A percentile compares a stretch with the other conserved stretches of the same genome.
These are phyloP conservation scores for Amoeboradix gromovi DNA, from an alignment of 371 early-diverging fungal genomes.

Conservation along the genomic window DNA sequence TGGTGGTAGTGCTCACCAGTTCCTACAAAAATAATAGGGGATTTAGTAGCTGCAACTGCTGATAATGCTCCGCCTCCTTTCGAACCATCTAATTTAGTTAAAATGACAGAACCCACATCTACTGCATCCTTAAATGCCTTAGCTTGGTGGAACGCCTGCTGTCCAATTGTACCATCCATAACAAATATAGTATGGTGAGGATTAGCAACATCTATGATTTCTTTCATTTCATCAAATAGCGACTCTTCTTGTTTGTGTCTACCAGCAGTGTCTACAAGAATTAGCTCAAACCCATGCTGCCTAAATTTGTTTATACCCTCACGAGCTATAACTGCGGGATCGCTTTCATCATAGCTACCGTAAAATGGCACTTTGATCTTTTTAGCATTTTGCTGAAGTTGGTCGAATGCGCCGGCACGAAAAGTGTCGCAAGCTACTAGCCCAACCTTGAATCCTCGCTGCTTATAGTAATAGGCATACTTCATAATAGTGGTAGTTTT, in stretches of 20 bases:
- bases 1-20: constrained; percentile 95
- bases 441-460: constrained; percentile 88
- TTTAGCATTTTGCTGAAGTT: constrained; percentile 93
- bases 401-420: constrained; percentile 99
- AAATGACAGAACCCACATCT: constrained; percentile 87
- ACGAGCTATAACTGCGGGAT: constrained; percentile 76
- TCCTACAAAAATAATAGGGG: constrained; percentile 94
- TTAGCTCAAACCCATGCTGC: constrained; percentile 83
- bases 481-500: constrained; percentile 98
- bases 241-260: constrained; percentile 93
- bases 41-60: constrained; percentile 90
- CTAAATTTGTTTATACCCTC: constrained; percentile 91
- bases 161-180: constrained; percentile 98
- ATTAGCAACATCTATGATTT: constrained; percentile 54
- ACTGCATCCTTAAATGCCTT: constrained; percentile 82
- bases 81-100: constrained; percentile 99
- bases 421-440: constrained; percentile 98
- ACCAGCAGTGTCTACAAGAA: constrained; percentile 97
- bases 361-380: constrained; percentile 93
- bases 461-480: constrained; percentile 78
- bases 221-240: constrained; percentile 93
- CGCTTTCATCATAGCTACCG: constrained; percentile 73
- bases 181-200: constrained; percentile 92
- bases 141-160: constrained; percentile 91
- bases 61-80: constrained; percentile 97